Percentiles rank a stretch among this genome's conserved stretches.
These are phyloP conservation scores for Terana coerulea DNA, from an alignment of 768 basidiomycete genomes.

Conservation along the genomic window DNA sequence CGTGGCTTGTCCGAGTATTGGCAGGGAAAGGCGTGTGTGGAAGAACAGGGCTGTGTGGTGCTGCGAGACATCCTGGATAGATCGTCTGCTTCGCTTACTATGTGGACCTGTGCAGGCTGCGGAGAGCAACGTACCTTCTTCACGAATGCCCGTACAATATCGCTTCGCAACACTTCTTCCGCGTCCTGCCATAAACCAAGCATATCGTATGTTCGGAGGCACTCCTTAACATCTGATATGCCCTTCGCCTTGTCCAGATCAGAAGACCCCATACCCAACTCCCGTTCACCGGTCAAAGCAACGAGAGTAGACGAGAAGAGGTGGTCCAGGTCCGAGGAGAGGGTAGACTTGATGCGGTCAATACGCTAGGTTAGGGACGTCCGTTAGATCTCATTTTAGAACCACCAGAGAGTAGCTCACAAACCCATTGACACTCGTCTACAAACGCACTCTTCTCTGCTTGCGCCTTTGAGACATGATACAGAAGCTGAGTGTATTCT, in stretches of 20 bases:
- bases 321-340: constrained; percentile 84
- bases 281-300: constrained; percentile 45
- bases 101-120: neutral
- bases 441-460: constrained; percentile 77
- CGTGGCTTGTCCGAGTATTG: constrained; percentile 18
- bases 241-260: constrained; percentile 65
- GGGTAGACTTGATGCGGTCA: constrained; percentile 75
- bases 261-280: constrained; percentile 35
- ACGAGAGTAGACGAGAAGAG: constrained; percentile 65
- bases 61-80: constrained; percentile 61
- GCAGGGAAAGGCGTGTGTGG: constrained; percentile 71
- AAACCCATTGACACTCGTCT: constrained; percentile 81
- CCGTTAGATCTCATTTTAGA: too few relatives aligned
- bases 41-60: constrained; percentile 68
- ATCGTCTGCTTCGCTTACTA: constrained; percentile 51
- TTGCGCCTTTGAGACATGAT: constrained; percentile 81
- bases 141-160: constrained; percentile 72
- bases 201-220: constrained; percentile 73
- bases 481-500: constrained; percentile 91
- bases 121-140: constrained; percentile 54
- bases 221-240: constrained; percentile 69
- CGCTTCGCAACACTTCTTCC: constrained; percentile 76
- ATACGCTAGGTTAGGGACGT: constrained; percentile 57
- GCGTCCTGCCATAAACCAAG: constrained; percentile 84
- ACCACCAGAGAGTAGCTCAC: constrained; percentile 10